Evolutionary conservation across 768 basidiomycete species (phyloP).

Genomic region (Brasilioporus rufonigricans): DNA sequence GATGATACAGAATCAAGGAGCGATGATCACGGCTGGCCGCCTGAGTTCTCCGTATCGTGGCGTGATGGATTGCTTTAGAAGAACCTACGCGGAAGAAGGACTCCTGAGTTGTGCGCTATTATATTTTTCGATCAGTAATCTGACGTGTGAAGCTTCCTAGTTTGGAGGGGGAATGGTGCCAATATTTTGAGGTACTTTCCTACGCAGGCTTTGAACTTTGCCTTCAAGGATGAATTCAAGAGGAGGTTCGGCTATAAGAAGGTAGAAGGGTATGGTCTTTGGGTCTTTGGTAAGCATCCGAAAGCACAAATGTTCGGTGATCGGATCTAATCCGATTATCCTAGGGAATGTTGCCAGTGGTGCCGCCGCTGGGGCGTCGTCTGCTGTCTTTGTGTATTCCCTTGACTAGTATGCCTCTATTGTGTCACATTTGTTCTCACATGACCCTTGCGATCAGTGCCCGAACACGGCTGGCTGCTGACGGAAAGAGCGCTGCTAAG

Average conservation of each 20-base stretch:
- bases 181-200: slow-evolving; percentile 47
- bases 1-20: slow-evolving; percentile 40
- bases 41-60: slow-evolving; percentile 37
- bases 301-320: not conserved
- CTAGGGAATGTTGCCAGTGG: slow-evolving; percentile 42
- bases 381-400: slow-evolving; percentile 44
- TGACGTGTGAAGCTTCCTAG: slow-evolving; percentile 18
- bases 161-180: slow-evolving; percentile 46
- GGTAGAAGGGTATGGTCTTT: slow-evolving; percentile 35
- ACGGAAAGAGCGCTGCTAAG: slow-evolving; percentile 35
- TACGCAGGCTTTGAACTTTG: slow-evolving; percentile 46
- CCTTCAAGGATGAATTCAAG: slow-evolving; percentile 47
- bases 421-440: not conserved
- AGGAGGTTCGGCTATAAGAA: slow-evolving; percentile 36
- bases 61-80: slow-evolving; percentile 34
- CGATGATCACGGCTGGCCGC: slow-evolving; percentile 37
- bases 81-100: slow-evolving; percentile 38
- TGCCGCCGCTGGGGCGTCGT: slow-evolving; percentile 43
- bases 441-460: slow-evolving; percentile 26
- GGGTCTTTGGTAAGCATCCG: slow-evolving; percentile 32
- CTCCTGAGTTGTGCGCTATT: slow-evolving; percentile 32
- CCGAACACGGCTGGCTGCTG: slow-evolving; percentile 41
- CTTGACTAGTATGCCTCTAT: slow-evolving; percentile 39
- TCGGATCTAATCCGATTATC: not conserved
- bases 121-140: not conserved